Conservation (phyloP, 2,329 filamentous ascomycete genomes). For the Phaeosphaeria sp. region DNA sequence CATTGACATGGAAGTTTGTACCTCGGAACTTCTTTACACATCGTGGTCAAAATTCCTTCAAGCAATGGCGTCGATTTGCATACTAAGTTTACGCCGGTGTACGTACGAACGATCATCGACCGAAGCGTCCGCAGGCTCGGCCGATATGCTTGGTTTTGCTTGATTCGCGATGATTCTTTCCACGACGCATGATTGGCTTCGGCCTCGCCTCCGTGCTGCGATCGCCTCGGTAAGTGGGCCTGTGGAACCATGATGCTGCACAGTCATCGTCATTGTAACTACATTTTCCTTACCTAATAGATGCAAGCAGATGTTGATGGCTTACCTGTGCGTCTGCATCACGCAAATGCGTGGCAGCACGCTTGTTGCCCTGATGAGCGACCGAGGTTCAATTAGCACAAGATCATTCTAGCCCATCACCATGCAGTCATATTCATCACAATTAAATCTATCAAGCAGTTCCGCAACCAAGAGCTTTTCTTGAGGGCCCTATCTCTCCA, state of each 20-base stretch:
- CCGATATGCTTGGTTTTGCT: not conserved
- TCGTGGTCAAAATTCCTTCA: not conserved
- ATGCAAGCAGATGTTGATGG: not conserved
- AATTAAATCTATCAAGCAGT: not conserved
- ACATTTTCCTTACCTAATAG: not conserved
- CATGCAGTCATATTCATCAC: not conserved
- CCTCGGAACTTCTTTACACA: not conserved
- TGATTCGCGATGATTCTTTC: not conserved
- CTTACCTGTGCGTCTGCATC: not conserved
- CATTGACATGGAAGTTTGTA: not conserved
- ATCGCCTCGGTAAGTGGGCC: slow-evolving; percentile 15
- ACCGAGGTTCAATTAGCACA: not conserved
- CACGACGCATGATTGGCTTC: not conserved
- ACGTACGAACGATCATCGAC: not conserved
- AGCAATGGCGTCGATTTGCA: not conserved
- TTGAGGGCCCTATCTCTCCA: not conserved
- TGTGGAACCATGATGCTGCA: not conserved
- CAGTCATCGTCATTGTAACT: not conserved
- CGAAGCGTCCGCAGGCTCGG: slow-evolving; percentile 1
- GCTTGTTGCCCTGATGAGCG: not conserved
- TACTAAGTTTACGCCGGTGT: not conserved
- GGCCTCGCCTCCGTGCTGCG: not conserved
- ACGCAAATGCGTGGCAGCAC: not conserved
- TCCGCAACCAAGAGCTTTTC: not conserved
- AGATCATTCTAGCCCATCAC: not conserved